Evolutionary conservation across 2,329 filamentous ascomycete species (phyloP), one percentile per base, ranked within the genome.

Genomic region (Chaetothyriales sp.): DNA sequence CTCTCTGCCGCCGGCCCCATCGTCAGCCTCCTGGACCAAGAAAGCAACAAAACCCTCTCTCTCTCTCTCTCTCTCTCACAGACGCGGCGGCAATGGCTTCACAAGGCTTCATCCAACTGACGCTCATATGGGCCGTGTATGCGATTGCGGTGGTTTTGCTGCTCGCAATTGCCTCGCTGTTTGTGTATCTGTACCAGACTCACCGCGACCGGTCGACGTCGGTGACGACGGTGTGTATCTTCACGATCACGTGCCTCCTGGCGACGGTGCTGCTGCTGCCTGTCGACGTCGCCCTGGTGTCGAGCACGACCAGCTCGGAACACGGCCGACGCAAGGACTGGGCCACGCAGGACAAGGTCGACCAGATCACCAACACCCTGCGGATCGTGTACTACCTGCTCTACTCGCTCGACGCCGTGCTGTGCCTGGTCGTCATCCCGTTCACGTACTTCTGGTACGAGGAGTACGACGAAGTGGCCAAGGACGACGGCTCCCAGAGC

Each of bases 371-470:
- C 15, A 75, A 80, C 55, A 87, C 86, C 0, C 75, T 98, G 57
- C 86, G 86, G 65, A 77, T 93, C 52, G 84, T 95, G 51, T 98
- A 98, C 70, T 96, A 96, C 68, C 76, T 81, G 0, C 76, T 98
- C 0, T 98, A 96, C 71, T 92, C 86, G 60, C 72, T 95, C 58
- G 92, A 98, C 66, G 86, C 88, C 1, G 65, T 95, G 5, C 78
- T 98, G 9, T 98, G 92, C 63, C 73, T 98, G 45, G 66, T 96
- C 18, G 78, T 95, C 44, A 84, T 96, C 18, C 92, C 92, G 0
- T 98, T 98, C 64, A 84, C 89, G 46, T 98, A 98, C 71, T 98
- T 98, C 66, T 95, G 84, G 80, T 92, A 94, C 63, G 92, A 98
- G 66, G 92, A 96, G 67, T 94, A 94, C 58, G 90, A 95, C 62